Evolutionary conservation across 1,139 yeast genomes (phyloP).

Genomic region (Kodamaea alishanica): DNA sequence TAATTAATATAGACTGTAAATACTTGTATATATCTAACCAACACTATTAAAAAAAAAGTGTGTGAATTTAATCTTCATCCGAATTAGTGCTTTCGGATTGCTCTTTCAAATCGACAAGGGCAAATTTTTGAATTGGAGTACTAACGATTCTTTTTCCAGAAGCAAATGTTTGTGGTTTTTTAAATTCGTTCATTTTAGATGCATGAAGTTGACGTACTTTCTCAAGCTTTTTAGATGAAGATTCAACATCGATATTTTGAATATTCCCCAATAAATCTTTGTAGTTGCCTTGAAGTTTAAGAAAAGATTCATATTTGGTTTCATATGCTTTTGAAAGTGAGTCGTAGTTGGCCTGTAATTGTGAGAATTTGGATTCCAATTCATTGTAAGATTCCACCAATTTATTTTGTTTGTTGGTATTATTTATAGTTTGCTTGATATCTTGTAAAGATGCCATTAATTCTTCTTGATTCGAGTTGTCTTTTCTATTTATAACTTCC

Average conservation of each 20-base stretch:
- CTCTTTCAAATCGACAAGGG: slow-evolving; percentile 6
- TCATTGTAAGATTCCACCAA: slow-evolving; percentile 3
- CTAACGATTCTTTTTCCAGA: slow-evolving; percentile 30
- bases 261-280: slow-evolving; percentile 17
- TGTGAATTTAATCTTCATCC: slow-evolving; percentile 18
- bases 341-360: slow-evolving; percentile 20
- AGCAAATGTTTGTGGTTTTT: slow-evolving; percentile 4
- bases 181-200: slow-evolving; percentile 22
- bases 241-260: slow-evolving; percentile 7
- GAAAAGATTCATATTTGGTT: slow-evolving; percentile 25
- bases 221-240: slow-evolving; percentile 13
- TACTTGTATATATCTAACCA: slow-evolving; percentile 6
- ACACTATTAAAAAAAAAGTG: slow-evolving; percentile 5
- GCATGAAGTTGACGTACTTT: slow-evolving; percentile 33
- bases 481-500: slow-evolving; percentile 6
- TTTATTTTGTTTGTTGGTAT: too few relatives aligned
- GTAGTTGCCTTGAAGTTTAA: slow-evolving; percentile 24
- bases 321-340: slow-evolving; percentile 23
- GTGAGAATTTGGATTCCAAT: slow-evolving; percentile 8
- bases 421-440: not conserved
- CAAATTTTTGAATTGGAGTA: slow-evolving; percentile 21
- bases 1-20: not conserved
- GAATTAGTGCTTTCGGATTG: slow-evolving; percentile 15
- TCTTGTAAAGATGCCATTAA: not conserved
- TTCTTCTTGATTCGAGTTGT: slow-evolving; percentile 5